Conservation (phyloP, 2,329 filamentous ascomycete genomes). For the Beauveria scarabaeidicola region DNA sequence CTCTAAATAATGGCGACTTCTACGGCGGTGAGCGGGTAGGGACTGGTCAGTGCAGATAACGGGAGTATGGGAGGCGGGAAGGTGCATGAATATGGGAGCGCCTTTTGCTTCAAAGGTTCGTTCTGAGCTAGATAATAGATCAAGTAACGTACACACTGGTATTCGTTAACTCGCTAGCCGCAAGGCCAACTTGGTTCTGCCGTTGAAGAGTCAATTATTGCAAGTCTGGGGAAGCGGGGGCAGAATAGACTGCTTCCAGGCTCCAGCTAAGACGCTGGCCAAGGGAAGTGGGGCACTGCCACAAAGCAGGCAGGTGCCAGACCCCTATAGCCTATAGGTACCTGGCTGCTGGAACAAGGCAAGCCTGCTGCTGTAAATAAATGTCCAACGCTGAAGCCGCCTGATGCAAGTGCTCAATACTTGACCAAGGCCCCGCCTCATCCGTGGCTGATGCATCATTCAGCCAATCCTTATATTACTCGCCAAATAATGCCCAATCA, state of each 20-base stretch:
- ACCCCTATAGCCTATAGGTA: neutral
- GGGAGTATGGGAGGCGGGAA: neutral
- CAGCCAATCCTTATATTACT: neutral
- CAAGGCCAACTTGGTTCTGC: neutral
- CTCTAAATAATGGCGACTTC: neutral
- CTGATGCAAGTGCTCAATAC: neutral
- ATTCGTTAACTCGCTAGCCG: too few species aligned
- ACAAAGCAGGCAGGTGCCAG: neutral
- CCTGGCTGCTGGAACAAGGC: neutral
- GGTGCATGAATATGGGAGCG: neutral
- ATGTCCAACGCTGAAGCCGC: neutral
- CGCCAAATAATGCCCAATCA: neutral
- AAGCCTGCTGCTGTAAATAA: neutral
- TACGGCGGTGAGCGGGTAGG: neutral
- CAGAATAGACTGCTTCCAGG: constrained; percentile 2
- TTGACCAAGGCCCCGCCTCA: neutral
- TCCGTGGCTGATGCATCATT: neutral
- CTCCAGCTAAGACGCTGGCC: constrained; percentile 7
- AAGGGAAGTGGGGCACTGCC: neutral
- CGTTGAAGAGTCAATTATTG: neutral
- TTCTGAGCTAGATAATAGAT: neutral
- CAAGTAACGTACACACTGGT: too few species aligned
- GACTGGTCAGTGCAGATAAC: neutral
- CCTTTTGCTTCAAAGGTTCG: neutral
- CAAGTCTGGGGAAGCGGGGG: constrained; percentile 11